Evolutionary conservation across 2,329 filamentous ascomycete genomes (phyloP).

Genomic region (Phoma herbarum): DNA sequence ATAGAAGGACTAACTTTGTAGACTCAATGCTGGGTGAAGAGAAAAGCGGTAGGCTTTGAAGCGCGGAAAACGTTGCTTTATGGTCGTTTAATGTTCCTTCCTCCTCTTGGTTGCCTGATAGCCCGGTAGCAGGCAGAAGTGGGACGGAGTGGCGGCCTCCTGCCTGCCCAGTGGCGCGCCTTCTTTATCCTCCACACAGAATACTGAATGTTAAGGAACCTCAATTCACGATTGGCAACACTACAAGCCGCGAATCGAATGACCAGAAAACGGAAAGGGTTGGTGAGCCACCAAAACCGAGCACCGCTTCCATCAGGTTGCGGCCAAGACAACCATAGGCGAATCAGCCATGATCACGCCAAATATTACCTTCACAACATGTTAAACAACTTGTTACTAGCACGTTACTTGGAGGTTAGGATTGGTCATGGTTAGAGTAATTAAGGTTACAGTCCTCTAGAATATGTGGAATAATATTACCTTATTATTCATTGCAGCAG

Average conservation of each 20-base stretch:
- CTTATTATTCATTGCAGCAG: no score
- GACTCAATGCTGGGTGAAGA: background rate
- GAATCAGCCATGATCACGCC: no score
- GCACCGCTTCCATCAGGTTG: no score
- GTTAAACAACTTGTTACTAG: no score
- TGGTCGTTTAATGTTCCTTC: background rate
- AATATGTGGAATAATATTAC: no score
- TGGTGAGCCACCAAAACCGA: background rate
- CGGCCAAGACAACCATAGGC: no score
- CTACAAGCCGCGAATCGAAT: background rate
- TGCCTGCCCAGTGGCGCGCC: background rate
- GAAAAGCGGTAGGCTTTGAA: background rate
- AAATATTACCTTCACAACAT: no score
- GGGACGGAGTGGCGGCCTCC: background rate
- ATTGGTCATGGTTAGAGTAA: no score
- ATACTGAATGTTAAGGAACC: background rate
- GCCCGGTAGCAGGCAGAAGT: background rate
- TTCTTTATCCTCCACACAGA: background rate
- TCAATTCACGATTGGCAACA: background rate
- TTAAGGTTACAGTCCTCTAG: no score
- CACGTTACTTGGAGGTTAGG: no score
- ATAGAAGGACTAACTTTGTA: no score
- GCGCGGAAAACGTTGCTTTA: background rate
- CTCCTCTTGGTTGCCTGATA: background rate
- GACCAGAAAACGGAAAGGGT: background rate